Conservation (phyloP, 2,329 filamentous ascomycete species). For the Fusarium sp. region DNA sequence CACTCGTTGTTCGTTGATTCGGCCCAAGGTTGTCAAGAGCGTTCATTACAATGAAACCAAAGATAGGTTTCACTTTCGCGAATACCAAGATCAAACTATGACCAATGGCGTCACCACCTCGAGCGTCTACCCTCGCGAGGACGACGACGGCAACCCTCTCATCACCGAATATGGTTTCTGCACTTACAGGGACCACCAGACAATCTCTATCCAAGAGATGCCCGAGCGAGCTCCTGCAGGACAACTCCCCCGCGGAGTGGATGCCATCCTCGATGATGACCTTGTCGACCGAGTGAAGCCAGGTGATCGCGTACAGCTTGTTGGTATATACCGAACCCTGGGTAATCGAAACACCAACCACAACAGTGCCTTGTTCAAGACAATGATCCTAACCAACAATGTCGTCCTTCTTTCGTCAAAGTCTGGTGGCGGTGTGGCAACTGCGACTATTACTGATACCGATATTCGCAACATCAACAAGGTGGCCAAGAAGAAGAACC, state of each 20-base stretch:
- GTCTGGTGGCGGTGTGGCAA: slow-evolving; percentile 91
- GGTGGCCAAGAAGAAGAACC: slow-evolving; percentile 90
- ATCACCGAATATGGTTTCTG: slow-evolving; percentile 96
- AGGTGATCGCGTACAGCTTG: slow-evolving; percentile 93
- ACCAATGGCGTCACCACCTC: slow-evolving; percentile 88
- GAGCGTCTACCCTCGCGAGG: slow-evolving; percentile 93
- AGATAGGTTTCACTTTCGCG: slow-evolving; percentile 86
- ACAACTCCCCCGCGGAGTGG: slow-evolving; percentile 93
- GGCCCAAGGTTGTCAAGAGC: slow-evolving; percentile 97
- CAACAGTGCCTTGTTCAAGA: slow-evolving; percentile 95
- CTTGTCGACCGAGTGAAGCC: slow-evolving; percentile 95
- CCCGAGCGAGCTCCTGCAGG: slow-evolving; percentile 95
- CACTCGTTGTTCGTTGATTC: slow-evolving; percentile 92
- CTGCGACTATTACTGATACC: slow-evolving; percentile 92
- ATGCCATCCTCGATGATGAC: slow-evolving; percentile 97
- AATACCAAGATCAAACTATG: slow-evolving; percentile 98
- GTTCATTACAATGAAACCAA: slow-evolving; percentile 94
- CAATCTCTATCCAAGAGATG: slow-evolving; percentile 99
- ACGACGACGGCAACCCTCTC: slow-evolving; percentile 91
- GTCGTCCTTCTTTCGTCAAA: slow-evolving; percentile 95
- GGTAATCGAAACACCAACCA: slow-evolving; percentile 93
- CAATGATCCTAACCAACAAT: slow-evolving; percentile 93
- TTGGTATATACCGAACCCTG: slow-evolving; percentile 94
- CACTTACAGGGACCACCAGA: slow-evolving; percentile 96
- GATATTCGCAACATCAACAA: slow-evolving; percentile 99